Conservation (phyloP, 495 filamentous ascomycete genomes). For the Trichoderma virens region DNA sequence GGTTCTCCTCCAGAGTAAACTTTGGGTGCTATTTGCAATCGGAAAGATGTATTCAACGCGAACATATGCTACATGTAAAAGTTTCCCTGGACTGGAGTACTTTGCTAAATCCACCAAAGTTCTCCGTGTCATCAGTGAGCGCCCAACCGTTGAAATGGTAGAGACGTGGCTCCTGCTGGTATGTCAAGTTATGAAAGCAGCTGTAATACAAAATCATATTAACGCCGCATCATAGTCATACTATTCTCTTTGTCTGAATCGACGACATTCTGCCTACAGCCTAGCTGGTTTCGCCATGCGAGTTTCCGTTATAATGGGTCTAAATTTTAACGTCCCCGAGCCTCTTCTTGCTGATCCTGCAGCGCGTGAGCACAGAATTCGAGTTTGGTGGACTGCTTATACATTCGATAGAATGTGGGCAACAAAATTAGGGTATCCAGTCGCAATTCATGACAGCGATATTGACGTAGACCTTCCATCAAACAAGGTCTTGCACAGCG, state of each 20-base stretch:
- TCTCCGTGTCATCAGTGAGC: background rate
- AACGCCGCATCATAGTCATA: background rate
- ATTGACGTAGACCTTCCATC: background rate
- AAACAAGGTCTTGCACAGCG: background rate
- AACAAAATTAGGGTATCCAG: background rate
- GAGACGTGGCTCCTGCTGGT: background rate
- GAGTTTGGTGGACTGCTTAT: background rate
- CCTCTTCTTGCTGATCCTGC: background rate
- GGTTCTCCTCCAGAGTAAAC: background rate
- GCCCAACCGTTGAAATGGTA: background rate
- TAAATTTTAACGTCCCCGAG: background rate
- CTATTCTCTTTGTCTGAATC: background rate
- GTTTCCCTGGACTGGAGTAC: background rate
- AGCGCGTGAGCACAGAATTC: background rate
- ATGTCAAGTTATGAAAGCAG: too few species aligned
- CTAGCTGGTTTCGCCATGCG: background rate
- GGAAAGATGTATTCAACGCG: background rate
- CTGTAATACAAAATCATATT: too few species aligned
- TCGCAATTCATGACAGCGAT: background rate
- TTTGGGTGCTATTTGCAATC: background rate
- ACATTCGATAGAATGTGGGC: background rate
- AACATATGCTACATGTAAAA: background rate
- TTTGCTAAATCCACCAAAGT: background rate
- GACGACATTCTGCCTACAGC: background rate
- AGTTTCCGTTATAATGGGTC: background rate